phyloP scores from a whole-genome alignment of 2,329 filamentous ascomycete genomes.

The Neofusicoccum laricinum region DNA sequence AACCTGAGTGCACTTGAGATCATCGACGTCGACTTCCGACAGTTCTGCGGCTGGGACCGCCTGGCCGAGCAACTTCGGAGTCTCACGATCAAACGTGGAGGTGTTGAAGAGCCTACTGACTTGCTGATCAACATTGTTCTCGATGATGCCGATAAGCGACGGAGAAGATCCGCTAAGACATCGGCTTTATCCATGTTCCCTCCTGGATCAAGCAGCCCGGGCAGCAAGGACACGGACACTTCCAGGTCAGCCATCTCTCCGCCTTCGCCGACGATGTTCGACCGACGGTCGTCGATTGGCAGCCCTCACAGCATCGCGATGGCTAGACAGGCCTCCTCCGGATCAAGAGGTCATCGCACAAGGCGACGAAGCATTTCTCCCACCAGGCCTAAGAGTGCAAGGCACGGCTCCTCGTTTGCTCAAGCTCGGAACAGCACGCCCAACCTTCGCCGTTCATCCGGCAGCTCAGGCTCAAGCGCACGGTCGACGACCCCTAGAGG shows the following conservation, averaged over 20 bases:
- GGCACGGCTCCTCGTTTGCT: constrained; percentile 63
- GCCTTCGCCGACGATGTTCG: constrained; percentile 32
- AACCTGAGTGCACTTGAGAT: constrained; percentile 93
- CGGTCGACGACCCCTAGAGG: constrained; percentile 55
- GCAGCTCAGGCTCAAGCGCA: constrained; percentile 81
- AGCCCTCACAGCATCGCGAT: constrained; percentile 48
- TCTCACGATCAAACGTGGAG: constrained; percentile 81
- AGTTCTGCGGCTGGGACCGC: constrained; percentile 96
- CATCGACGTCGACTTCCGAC: constrained; percentile 90
- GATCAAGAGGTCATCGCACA: constrained; percentile 31
- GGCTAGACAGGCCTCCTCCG: constrained; percentile 58
- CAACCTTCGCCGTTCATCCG: constrained; percentile 83
- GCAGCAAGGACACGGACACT: constrained; percentile 63
- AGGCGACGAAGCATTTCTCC: constrained; percentile 78
- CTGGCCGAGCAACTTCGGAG: constrained; percentile 88
- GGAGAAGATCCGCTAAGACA: constrained; percentile 81
- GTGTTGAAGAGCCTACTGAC: constrained; percentile 85
- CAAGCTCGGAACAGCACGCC: constrained; percentile 65
- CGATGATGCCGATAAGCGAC: constrained; percentile 92
- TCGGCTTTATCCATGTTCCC: constrained; percentile 75
- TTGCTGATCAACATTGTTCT: constrained; percentile 89
- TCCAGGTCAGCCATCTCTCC: constrained; percentile 62
- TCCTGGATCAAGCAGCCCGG: constrained; percentile 62
- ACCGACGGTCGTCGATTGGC: constrained; percentile 46
- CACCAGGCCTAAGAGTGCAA: constrained; percentile 69